Evolutionary conservation across 306 rosid genomes (phyloP).

Genomic region (Medicago ruthenica): DNA sequence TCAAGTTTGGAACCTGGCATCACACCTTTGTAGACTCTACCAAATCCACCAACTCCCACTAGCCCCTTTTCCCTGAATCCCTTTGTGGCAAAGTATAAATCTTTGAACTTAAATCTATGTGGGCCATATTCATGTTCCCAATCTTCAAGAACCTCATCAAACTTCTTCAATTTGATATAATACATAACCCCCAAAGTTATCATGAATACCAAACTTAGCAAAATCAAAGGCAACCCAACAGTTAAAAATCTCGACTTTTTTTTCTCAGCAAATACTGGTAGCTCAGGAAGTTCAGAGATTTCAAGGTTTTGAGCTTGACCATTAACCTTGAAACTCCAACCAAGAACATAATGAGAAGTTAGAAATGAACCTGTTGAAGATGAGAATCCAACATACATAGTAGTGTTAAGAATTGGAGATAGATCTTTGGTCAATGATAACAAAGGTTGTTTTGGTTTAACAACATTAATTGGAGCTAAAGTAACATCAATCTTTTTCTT

Average conservation of each 20-base stretch:
- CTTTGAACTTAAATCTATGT: too few species aligned
- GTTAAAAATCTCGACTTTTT: constrained; percentile 50
- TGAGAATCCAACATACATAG: constrained; percentile 72
- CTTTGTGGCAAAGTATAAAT: constrained; percentile 39
- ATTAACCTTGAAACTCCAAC: constrained; percentile 68
- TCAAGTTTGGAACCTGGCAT: constrained; percentile 58
- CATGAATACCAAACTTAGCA: too few species aligned
- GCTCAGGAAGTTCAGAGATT: constrained; percentile 55
- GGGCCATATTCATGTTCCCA: too few species aligned
- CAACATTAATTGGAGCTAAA: not conserved
- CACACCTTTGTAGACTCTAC: constrained; percentile 79
- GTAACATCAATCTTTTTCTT: constrained; percentile 39
- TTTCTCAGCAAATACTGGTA: too few species aligned
- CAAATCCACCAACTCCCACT: constrained; percentile 80
- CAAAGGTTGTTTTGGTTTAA: constrained; percentile 57
- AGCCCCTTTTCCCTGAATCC: constrained; percentile 70
- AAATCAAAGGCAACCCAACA: not conserved
- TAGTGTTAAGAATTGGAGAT: constrained; percentile 45
- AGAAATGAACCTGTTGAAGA: constrained; percentile 57
- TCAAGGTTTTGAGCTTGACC: constrained; percentile 51
- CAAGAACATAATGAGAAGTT: constrained; percentile 57
- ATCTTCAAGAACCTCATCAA: too few species aligned
- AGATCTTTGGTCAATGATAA: constrained; percentile 53
- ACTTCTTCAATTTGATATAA: too few species aligned
- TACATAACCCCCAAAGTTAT: too few species aligned